phyloP scores from a whole-genome alignment of 2,329 filamentous ascomycete genomes.

The Colletotrichum falcatum region DNA sequence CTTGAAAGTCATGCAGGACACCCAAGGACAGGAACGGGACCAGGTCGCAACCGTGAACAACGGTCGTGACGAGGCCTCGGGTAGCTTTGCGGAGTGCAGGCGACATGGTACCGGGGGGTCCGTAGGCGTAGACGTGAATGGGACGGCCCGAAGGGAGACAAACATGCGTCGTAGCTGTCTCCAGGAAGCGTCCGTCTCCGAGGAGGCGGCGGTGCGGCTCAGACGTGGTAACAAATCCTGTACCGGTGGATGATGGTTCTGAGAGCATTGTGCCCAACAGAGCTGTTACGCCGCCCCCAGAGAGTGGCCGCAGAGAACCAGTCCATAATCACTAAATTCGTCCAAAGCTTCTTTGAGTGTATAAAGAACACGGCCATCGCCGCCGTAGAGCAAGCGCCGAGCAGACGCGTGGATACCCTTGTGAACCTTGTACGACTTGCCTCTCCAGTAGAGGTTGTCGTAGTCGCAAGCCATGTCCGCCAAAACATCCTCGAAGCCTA shows the following conservation, averaged over 20 bases:
- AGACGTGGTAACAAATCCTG: constrained; percentile 72
- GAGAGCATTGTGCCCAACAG: constrained; percentile 78
- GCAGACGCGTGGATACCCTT: constrained; percentile 81
- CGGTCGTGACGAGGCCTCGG: constrained; percentile 78
- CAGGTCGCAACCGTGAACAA: constrained; percentile 79
- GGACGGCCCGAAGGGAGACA: constrained; percentile 75
- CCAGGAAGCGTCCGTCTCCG: constrained; percentile 45
- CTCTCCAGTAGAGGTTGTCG: constrained; percentile 73
- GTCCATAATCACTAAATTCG: constrained; percentile 75
- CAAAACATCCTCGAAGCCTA: constrained; percentile 79
- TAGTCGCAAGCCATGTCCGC: constrained; percentile 82
- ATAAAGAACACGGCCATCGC: constrained; percentile 73
- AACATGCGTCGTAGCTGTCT: constrained; percentile 49
- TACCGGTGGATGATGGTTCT: constrained; percentile 66
- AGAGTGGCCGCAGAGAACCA: constrained; percentile 77
- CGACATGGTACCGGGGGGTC: constrained; percentile 79
- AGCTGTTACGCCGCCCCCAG: constrained; percentile 78
- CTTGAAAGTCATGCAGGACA: constrained; percentile 80
- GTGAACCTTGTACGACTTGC: constrained; percentile 75
- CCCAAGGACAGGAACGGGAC: constrained; percentile 81
- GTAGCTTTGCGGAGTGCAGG: constrained; percentile 76
- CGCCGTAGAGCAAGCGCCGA: constrained; percentile 73
- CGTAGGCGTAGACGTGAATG: constrained; percentile 85
- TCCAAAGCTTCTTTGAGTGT: constrained; percentile 75
- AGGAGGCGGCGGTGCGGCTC: constrained; percentile 59